Base-by-base conservation (phyloP, 2,329 filamentous ascomycete genomes). In the Herpotrichia juniperi region DNA sequence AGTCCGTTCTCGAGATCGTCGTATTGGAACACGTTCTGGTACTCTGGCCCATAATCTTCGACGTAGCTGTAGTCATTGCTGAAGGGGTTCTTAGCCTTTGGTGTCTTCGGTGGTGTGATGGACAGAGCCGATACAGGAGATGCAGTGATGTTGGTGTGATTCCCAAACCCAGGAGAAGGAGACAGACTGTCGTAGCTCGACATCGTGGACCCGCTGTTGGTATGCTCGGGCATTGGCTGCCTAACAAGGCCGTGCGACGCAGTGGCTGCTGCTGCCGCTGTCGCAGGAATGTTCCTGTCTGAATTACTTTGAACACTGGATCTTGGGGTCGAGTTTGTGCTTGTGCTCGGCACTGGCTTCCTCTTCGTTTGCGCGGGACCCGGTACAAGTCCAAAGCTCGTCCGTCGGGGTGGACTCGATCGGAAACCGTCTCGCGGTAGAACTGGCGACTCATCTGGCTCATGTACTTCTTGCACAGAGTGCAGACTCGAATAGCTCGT, bases 21-120 rank as follows among this genome's bases (percentile, higher is more conserved):
- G 32, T 57, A 56, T 5, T 22, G 10, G 37, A 16, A 25, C 11
- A 50, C 51, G 32, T 48, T 42, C 10, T 57, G 45, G 39, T 63
- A 72, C 35, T 71, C 69, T 2, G 69, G 65, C 3, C 66, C 66
- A 26, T 70, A 71, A 49, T 71, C 66, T 31, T 73, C 70, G 14
- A 66, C 53, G 39, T 72, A 72, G 2, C 49, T 46, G 32, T 66
- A 57, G 7, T 63, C 59, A 31, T 63, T 64, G 10, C 46, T 53
- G 43, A 70, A 72, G 1, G 67, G 66, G 25, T 71, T 67, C 7
- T 50, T 45, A 0, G 56, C 35, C 21, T 50, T 40, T n/a, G 53
- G 52, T 0, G 50, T 25, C 11, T 42, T n/a, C n/a, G n/a, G 22
- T 2, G 55, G 56, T 1, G 55, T 48, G n/a, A 42, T 28, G 24